Percentiles rank a stretch among this genome's conserved stretches.
phyloP scores from a whole-genome alignment of 208 protist genomes.

The Leishmania martiniquensis region DNA sequence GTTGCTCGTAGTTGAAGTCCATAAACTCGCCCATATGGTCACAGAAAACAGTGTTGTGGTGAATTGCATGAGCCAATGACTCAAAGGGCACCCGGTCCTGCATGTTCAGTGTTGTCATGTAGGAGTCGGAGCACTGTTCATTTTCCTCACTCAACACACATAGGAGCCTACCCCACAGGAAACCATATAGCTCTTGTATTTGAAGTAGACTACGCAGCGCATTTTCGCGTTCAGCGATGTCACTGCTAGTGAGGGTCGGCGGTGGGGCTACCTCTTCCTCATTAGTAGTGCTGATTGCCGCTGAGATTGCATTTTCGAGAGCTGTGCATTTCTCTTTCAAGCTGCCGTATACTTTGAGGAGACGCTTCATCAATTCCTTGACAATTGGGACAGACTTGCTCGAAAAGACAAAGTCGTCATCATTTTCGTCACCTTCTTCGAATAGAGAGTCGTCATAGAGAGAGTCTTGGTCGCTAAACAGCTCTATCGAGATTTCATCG shows the following conservation, averaged over 20 bases:
- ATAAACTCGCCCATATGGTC: constrained; percentile 76
- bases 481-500: constrained; percentile 31
- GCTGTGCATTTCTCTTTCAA: constrained; percentile 22
- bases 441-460: constrained; percentile 26
- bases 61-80: constrained; percentile 68
- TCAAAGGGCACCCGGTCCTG: constrained; percentile 81
- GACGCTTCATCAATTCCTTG: constrained; percentile 51
- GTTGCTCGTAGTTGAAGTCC: constrained; percentile 44
- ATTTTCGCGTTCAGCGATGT: constrained; percentile 11
- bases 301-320: constrained; percentile 22
- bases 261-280: neutral
- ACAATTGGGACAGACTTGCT: constrained; percentile 34
- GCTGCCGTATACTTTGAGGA: constrained; percentile 31
- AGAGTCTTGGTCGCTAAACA: constrained; percentile 22
- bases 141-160: constrained; percentile 72
- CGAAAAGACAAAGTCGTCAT: constrained; percentile 39
- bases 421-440: constrained; percentile 39
- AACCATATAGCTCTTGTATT: constrained; percentile 26
- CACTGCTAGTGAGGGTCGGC: constrained; percentile 3
- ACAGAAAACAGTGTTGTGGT: constrained; percentile 83
- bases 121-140: constrained; percentile 66
- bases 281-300: constrained; percentile 2
- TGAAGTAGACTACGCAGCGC: constrained; percentile 13
- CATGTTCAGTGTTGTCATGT: constrained; percentile 73
- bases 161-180: constrained; percentile 52